Evolutionary conservation across 768 basidiomycete genomes (phyloP), one percentile per base, ranked within the genome.

Genomic region (Lactarius psammicola): DNA sequence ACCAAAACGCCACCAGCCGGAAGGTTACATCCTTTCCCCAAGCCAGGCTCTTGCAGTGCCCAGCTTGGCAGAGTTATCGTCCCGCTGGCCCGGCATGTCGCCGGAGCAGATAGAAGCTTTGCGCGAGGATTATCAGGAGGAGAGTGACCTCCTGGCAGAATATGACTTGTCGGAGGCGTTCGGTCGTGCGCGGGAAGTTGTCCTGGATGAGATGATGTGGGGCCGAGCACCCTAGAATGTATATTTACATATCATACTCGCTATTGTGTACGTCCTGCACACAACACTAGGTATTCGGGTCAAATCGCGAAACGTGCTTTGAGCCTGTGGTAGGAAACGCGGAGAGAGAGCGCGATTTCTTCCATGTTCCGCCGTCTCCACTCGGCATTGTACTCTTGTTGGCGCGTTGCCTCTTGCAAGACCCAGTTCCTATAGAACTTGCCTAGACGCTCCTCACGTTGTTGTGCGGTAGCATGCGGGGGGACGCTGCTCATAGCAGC

Each of bases 361-460:
- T 79, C 74, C 65, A 78, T 78, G 70, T 87, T 92, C 20, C 86
- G 84, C 65, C 78, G 80, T 61, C 87, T 80, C 88, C 88, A 91
- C 75, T 88, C 85, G 30, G 74, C 69, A 2, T 85, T 86, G 74
- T 92, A 94, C 42, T 75, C 79, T 59, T 80, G 81, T 60, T 86
- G 84, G 34, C 82, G 80, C 3, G 72, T 69, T 36, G 78, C 78
- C 76, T 94, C 91, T 72, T 89, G 88, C 71, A 81, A 78, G 53
- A 89, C 79, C 92, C 92, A 94, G 68, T 82, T 81, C 56, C 76
- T 79, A 77, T 90, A 90, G 76, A 94, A 92, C 49, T 82, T 81
- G 20, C 89, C 87, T 30, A 93, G 78, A 0, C 87, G 86, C n/a
- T 77, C 76, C 74, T 94, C 90, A 71, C 81, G 86, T 71, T 84